Evolutionary conservation across 2,329 filamentous ascomycete genomes (phyloP).

Genomic region (Colletotrichum tanaceti): DNA sequence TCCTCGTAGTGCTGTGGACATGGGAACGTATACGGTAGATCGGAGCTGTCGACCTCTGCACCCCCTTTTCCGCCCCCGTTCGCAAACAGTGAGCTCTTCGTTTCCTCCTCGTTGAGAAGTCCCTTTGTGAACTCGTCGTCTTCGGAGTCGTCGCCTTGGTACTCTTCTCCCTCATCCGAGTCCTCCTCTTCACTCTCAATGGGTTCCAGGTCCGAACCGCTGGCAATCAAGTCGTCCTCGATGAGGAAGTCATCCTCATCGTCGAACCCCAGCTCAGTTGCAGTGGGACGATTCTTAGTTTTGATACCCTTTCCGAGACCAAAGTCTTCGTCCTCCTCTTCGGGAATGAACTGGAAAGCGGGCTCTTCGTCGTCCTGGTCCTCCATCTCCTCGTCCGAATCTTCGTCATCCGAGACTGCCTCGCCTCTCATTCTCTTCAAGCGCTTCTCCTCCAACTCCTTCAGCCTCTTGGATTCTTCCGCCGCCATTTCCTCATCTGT

Average conservation of each 20-base stretch:
- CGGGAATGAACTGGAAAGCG: constrained; percentile 47
- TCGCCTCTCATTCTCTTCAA: constrained; percentile 89
- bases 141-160: constrained; percentile 55
- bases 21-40: constrained; percentile 82
- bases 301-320: constrained; percentile 70
- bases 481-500: constrained; percentile 87
- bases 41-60: constrained; percentile 55
- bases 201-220: constrained; percentile 76
- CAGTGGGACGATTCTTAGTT: constrained; percentile 63
- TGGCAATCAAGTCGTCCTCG: constrained; percentile 88
- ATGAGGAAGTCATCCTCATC: constrained; percentile 95
- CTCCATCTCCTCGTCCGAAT: constrained; percentile 55
- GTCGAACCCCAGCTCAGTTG: constrained; percentile 78
- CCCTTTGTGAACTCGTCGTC: constrained; percentile 81
- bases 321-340: constrained; percentile 66
- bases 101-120: constrained; percentile 70
- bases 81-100: constrained; percentile 63
- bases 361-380: constrained; percentile 48
- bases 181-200: constrained; percentile 66
- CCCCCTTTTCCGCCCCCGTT: constrained; percentile 51
- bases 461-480: constrained; percentile 80
- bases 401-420: constrained; percentile 71
- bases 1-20: constrained; percentile 85
- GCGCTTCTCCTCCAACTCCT: constrained; percentile 84
- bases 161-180: constrained; percentile 55